A percentile compares a stretch with the other conserved stretches of the same genome.
Evolutionary conservation across 805 yeast genomes (phyloP).

Genomic region (Pichia phayaonensis): DNA sequence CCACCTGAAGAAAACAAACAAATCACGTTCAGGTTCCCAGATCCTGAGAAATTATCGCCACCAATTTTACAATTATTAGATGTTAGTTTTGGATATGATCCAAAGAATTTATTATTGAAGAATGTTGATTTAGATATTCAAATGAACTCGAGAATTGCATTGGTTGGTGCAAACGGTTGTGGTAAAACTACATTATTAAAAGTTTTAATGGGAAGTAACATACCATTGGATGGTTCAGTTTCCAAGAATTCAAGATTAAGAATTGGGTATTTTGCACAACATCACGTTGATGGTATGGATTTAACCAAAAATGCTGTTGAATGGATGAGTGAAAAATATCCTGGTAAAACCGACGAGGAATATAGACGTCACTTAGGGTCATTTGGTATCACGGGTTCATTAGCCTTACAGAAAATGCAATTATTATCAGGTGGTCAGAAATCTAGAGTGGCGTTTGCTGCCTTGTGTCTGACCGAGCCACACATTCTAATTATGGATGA

Average conservation of each 20-base stretch:
- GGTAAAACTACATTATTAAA: constrained; percentile 96
- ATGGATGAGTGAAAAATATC: constrained; percentile 86
- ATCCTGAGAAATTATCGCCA: constrained; percentile 86
- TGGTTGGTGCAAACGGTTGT: constrained; percentile 98
- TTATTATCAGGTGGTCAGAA: constrained; percentile 96
- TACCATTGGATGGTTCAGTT: constrained; percentile 72
- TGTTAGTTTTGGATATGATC: constrained; percentile 79
- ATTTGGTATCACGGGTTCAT: constrained; percentile 92
- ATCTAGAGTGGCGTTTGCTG: constrained; percentile 96
- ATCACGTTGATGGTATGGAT: constrained; percentile 98
- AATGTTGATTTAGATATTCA: constrained; percentile 86
- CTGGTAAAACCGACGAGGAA: constrained; percentile 94
- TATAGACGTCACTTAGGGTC: constrained; percentile 95
- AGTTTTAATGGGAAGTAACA: constrained; percentile 67
- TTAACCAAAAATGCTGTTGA: constrained; percentile 75
- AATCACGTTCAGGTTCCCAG: constrained; percentile 86
- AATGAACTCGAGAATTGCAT: constrained; percentile 89
- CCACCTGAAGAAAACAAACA: constrained; percentile 90
- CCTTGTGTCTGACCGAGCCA: constrained; percentile 82
- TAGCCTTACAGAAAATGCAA: constrained; percentile 86
- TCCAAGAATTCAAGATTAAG: constrained; percentile 78
- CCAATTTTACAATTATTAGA: constrained; percentile 85
- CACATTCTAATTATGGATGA: constrained; percentile 91
- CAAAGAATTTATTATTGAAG: constrained; percentile 53
- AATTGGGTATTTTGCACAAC: constrained; percentile 97